Evolutionary conservation across 495 filamentous ascomycete genomes (phyloP), one percentile per base, ranked within the genome.

Genomic region (Staphylotrichum tortipilum): DNA sequence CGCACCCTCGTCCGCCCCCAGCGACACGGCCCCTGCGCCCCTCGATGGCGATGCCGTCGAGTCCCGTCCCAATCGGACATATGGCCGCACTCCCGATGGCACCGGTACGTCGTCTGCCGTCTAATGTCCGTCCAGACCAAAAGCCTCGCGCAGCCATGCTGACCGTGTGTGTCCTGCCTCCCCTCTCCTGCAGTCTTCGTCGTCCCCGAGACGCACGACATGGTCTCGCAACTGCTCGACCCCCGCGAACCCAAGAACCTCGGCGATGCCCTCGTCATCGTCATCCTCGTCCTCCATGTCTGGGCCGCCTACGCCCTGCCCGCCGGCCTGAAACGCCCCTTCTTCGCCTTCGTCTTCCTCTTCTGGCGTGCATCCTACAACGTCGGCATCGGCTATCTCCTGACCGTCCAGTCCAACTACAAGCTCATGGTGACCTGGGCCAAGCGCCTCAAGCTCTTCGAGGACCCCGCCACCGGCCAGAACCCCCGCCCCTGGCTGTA

Each of bases 291-390:
- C 30, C 60, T 77, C 22, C 85, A 94, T 57, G 82, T 94, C 53
- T 58, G 83, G 23, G 68, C 80, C 11, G 77, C 90, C 18, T 94
- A 81, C 66, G 52, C 73, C 17, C 77, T 97, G 22, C 91, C 92
- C 3, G 60, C 68, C 34, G 66, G 68, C 17, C 68, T 82, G 39
- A 84, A 82, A 54, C 71, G 83, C 10, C 87, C 89, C 21, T 71
- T 89, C 46, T 89, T 94, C 58, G 87, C 86, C 11, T 66, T 77
- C 52, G 67, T 88, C 53, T 97, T 94, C 65, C 67, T 94, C 24
- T 95, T 95, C 73, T 98, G 92, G 92, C 77, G 92, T 55, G 75
- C 83, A 26, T 80, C 80, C 21, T 98, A 98, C 73, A 98, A 98
- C 70, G 79, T 79, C 44, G 92, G 92, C 37, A 95, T 98, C 56